phyloP scores from a whole-genome alignment of 805 yeast genomes.

The Yarrowia porcina region DNA sequence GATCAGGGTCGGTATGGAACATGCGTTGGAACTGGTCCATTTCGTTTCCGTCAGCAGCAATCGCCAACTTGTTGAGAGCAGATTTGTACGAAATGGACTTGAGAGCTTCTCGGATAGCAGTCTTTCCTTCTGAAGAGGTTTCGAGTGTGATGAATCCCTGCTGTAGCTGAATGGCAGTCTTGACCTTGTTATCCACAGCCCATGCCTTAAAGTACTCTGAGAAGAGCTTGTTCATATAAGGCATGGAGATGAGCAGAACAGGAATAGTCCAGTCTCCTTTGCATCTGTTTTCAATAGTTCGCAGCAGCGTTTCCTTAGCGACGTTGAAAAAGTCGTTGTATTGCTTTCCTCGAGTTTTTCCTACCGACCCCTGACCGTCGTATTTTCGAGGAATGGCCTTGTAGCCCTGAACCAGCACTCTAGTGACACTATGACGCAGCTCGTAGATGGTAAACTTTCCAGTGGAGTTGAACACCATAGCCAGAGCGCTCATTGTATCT shows the following conservation, averaged over 20 bases:
- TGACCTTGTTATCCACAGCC: conserved; percentile 19
- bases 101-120: conserved; percentile 26
- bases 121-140: conserved; percentile 14
- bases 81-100: conserved; percentile 22
- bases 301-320: conserved; percentile 12
- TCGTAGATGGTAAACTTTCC: conserved; percentile 20
- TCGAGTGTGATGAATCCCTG: conserved; percentile 8
- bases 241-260: conserved; percentile 22
- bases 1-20: conserved; percentile 24
- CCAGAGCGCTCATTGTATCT: conserved; percentile 19
- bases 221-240: conserved; percentile 23
- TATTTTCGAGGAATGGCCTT: conserved; percentile 25
- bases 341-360: conserved; percentile 21
- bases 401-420: conserved; percentile 24
- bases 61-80: conserved; percentile 12
- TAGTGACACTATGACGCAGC: conserved; percentile 13
- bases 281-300: conserved; percentile 19
- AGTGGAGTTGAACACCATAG: conserved; percentile 16
- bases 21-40: conserved; percentile 23
- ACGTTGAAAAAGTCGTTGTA: conserved; percentile 22
- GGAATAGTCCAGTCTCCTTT: conserved; percentile 20
- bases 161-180: conserved; percentile 14
- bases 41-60: conserved; percentile 21
- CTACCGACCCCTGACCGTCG: conserved; percentile 22
- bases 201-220: conserved; percentile 25